Evolutionary conservation across 2,329 filamentous ascomycete genomes (phyloP).

Genomic region (Curvularia verruculosa): DNA sequence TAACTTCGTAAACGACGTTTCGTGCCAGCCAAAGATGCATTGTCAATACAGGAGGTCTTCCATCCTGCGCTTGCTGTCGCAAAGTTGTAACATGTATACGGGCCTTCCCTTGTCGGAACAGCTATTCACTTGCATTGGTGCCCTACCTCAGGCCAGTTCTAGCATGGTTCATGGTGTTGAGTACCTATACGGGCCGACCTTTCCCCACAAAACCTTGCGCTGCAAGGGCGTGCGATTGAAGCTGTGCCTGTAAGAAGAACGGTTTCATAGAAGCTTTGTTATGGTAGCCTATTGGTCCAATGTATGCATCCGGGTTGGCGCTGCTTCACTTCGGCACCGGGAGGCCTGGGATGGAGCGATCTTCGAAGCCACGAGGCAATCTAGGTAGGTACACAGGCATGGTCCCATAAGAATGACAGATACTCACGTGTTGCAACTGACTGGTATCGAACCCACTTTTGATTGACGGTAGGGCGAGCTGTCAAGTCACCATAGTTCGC

Average conservation of each 20-base stretch:
- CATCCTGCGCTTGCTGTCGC: background rate
- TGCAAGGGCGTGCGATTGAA: background rate
- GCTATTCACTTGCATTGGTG: background rate
- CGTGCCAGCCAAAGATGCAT: background rate
- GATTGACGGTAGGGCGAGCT: background rate
- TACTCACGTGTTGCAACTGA: background rate
- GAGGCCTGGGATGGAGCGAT: background rate
- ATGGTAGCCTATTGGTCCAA: background rate
- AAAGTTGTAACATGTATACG: background rate
- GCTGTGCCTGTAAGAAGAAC: background rate
- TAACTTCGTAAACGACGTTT: background rate
- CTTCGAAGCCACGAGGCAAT: background rate
- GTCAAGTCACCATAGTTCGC: background rate
- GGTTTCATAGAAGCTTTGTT: background rate
- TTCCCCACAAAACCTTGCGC: background rate
- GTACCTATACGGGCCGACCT: background rate
- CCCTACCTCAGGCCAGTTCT: background rate
- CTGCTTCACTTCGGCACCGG: background rate
- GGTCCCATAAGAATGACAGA: background rate
- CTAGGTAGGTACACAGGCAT: too few species aligned
- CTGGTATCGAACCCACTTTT: background rate
- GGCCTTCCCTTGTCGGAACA: background rate
- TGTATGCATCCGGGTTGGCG: too few species aligned
- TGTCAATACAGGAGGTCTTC: background rate
- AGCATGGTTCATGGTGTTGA: conserved; percentile 1